phyloP scores from a whole-genome alignment of 768 basidiomycete genomes.

The Phanerochaete sordida region DNA sequence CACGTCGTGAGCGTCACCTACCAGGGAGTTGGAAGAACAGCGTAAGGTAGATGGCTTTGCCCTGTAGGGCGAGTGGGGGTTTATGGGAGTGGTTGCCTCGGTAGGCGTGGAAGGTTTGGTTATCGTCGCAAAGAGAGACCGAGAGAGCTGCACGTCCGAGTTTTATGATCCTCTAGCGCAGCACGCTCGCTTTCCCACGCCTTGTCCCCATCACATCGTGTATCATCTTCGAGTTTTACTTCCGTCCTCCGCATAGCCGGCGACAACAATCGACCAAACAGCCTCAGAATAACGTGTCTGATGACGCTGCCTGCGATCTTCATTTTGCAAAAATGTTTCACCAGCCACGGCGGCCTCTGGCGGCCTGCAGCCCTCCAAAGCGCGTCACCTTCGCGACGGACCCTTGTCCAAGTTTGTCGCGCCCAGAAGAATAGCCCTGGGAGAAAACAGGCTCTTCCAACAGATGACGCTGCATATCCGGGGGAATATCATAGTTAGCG shows the following conservation, averaged over 20 bases:
- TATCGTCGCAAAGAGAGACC: slow-evolving; percentile 37
- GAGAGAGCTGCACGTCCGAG: slow-evolving; percentile 9
- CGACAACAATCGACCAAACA: neutral
- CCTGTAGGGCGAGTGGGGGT: slow-evolving; percentile 85
- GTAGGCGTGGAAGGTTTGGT: slow-evolving; percentile 49
- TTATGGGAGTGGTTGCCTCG: slow-evolving; percentile 55
- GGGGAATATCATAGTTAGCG: slow-evolving; percentile 8
- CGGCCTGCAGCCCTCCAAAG: neutral
- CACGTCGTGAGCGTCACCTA: slow-evolving; percentile 17
- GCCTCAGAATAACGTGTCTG: neutral
- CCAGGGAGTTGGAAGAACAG: slow-evolving; percentile 42
- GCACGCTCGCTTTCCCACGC: slow-evolving; percentile 3
- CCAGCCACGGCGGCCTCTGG: neutral
- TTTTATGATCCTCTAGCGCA: slow-evolving; percentile 5
- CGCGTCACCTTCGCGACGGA: slow-evolving; percentile 5
- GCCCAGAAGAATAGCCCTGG: neutral
- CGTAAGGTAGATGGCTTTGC: slow-evolving; percentile 63
- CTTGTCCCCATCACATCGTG: slow-evolving; percentile 3
- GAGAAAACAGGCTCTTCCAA: too few species aligned
- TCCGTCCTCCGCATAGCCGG: slow-evolving; percentile 1
- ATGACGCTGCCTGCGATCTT: neutral
- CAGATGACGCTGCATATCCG: neutral
- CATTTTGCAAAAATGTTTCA: neutral
- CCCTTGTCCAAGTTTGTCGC: neutral
- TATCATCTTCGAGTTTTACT: slow-evolving; percentile 6